Evolutionary conservation across 257 asterid genomes (phyloP).

Genomic region (Ballota nigra): DNA sequence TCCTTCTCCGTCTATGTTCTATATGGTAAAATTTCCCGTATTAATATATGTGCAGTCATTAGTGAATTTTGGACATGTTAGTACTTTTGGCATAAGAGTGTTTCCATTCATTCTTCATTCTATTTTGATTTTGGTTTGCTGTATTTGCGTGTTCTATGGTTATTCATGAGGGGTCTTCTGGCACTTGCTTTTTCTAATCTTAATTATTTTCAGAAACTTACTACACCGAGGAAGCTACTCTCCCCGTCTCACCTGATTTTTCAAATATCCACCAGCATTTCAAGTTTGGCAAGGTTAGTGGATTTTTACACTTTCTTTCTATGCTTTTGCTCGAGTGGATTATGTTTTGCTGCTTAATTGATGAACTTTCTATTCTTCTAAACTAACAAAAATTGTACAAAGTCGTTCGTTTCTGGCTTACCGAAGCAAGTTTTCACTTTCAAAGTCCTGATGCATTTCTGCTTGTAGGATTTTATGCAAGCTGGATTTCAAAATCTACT

Average conservation of each 20-base stretch:
- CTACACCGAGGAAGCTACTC: conserved; percentile 42
- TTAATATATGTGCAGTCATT: neutral
- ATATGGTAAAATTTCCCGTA: neutral
- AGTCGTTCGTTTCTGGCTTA: too few relatives aligned
- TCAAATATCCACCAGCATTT: conserved; percentile 37
- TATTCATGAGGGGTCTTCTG: conserved; percentile 9
- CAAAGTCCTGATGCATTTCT: too few relatives aligned
- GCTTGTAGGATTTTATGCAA: too few relatives aligned
- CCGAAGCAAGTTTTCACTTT: too few relatives aligned
- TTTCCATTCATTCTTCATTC: neutral
- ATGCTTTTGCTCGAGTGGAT: conserved; percentile 3
- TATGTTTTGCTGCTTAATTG: neutral
- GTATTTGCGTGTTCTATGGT: neutral
- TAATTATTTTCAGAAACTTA: conserved; percentile 40
- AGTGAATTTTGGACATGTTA: neutral
- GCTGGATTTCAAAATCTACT: too few relatives aligned
- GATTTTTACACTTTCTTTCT: conserved; percentile 10
- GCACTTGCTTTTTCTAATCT: conserved; percentile 14
- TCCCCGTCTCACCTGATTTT: conserved; percentile 43
- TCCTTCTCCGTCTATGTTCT: neutral
- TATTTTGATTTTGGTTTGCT: neutral
- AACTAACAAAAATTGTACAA: too few relatives aligned
- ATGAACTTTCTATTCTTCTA: too few relatives aligned
- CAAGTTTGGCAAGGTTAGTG: conserved; percentile 47
- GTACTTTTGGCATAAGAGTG: neutral